phyloP scores from a whole-genome alignment of 257 asterid species.

The Scutellaria galericulata region DNA sequence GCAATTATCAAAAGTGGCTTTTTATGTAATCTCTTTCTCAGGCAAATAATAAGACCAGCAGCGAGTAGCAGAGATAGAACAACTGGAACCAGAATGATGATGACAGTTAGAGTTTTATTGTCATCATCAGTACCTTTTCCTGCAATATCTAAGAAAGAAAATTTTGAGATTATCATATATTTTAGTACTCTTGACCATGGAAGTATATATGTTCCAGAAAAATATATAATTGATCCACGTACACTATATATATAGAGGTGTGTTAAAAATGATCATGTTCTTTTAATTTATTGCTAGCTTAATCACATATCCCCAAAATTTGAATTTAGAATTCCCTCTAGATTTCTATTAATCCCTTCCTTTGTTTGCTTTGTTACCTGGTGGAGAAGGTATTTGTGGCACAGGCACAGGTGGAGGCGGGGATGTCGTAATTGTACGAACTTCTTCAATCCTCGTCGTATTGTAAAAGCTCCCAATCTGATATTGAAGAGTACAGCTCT shows the following conservation, averaged over 20 bases:
- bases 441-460: slow-evolving; percentile 22
- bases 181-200: too few relatives aligned
- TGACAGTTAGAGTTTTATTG: not conserved
- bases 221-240: too few relatives aligned
- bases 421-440: not conserved
- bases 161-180: too few relatives aligned
- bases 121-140: not conserved
- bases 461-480: not conserved
- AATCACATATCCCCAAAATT: too few relatives aligned
- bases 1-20: not conserved
- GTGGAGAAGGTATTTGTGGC: too few relatives aligned
- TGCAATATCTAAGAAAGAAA: not conserved
- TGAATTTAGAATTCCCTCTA: too few relatives aligned
- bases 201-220: too few relatives aligned
- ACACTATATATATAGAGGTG: too few relatives aligned
- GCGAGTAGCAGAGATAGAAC: not conserved
- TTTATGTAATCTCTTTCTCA: slow-evolving; percentile 19
- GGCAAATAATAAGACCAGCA: not conserved
- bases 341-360: too few relatives aligned
- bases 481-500: slow-evolving; percentile 26
- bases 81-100: not conserved
- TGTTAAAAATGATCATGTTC: too few relatives aligned
- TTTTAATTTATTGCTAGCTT: too few relatives aligned
- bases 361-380: too few relatives aligned
- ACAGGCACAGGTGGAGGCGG: not conserved